Evolutionary conservation across 1,139 yeast genomes (phyloP), one percentile per base, ranked within the genome.

Genomic region (Wickerhamomyces sp.): DNA sequence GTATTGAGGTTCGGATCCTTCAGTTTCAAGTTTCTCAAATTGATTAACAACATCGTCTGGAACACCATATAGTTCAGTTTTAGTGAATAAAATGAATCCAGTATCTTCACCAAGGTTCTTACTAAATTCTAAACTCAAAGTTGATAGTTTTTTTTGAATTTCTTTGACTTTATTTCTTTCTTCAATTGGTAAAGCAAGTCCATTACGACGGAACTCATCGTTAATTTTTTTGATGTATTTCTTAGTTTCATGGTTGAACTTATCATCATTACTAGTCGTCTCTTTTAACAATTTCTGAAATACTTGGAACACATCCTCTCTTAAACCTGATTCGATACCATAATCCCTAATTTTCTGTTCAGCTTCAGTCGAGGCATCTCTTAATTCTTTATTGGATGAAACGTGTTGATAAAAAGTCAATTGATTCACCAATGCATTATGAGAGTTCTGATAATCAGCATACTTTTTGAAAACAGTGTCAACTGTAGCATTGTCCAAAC

Each of bases 41-140:
- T 76, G 84, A 27, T 71, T 73, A 50, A 84, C 55, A 1, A 78
- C 77, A 50, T 79, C 79, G 38, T 74, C 73, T 6, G 95, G 91
- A 37, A 88, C 84, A 35, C 96, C 96, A 7, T 72, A 78, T 39
- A 88, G 71, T 60, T 88, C 84, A 47, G 82, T 82, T 45, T 64
- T 63, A 33, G 88, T 73, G 61, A 85, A 85, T 31, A 73, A 55
- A 30, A 84, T 56, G 55, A 58, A 78, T 13, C 80, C 90, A 27
- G 75, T 75, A 58, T 86, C 90, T 61, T 85, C 94, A 50, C 86
- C 88, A 50, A 81, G 66, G 57, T 84, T 84, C 56, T 79, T 81
- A 37, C 78, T 65, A 61, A 78, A 88, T 55, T 78, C 71, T 39
- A 83, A 69, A 10, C 78, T 66, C 51, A 84, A 67, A 40, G 69